Conservation (phyloP, 139 green algal genomes). For the Diplosphaera chodatii region DNA sequence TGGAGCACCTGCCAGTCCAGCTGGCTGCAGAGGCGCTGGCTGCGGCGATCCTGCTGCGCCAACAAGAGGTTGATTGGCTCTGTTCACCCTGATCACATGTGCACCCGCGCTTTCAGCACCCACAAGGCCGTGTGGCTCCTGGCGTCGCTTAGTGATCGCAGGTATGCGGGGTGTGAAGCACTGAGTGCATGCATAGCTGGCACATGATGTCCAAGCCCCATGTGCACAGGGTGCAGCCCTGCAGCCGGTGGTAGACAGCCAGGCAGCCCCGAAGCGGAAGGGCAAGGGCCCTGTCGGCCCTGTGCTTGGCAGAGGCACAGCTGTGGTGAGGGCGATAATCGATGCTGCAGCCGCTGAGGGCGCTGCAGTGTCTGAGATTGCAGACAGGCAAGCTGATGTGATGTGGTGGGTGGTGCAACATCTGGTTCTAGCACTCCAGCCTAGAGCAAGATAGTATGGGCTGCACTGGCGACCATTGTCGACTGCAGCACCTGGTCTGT, state of each 20-base stretch:
- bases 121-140: no score
- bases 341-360: conserved; percentile 25
- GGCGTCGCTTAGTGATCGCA: no score
- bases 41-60: conserved; percentile 30
- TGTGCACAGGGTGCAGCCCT: conserved; percentile 13
- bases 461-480: no score
- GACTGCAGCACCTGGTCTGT: no score
- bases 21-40: conserved; percentile 36
- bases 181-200: no score
- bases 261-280: conserved; percentile 32
- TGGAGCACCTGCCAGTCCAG: not conserved
- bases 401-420: no score
- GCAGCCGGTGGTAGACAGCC: not conserved
- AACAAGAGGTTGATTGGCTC: conserved; percentile 39
- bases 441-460: no score
- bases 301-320: conserved; percentile 63
- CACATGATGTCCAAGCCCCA: no score
- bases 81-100: no score
- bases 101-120: no score
- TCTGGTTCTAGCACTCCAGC: no score
- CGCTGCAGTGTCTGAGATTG: not conserved
- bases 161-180: no score
- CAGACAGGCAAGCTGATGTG: not conserved
- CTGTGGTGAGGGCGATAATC: conserved; percentile 43
- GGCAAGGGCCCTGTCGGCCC: conserved; percentile 25